Evolutionary conservation across 352 stramenopile species (phyloP).

Genomic region (Phytophthora sp.): DNA sequence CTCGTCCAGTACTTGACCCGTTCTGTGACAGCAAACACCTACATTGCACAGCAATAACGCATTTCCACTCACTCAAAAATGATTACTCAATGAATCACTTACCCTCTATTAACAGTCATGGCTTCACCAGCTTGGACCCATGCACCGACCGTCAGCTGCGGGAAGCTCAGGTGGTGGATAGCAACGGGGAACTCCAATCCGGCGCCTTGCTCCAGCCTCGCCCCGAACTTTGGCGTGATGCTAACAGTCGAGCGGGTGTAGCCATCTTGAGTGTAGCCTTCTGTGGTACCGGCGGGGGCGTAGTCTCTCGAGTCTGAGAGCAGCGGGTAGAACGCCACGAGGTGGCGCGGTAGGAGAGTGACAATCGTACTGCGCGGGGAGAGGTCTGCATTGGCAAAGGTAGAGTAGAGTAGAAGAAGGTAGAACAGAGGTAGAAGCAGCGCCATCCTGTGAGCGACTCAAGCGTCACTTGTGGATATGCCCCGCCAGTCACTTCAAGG

Average conservation of each 20-base stretch:
- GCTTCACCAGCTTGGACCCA: conserved; percentile 45
- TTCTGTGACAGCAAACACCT: conserved; percentile 61
- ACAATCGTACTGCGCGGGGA: conserved; percentile 35
- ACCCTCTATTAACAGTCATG: conserved; percentile 28
- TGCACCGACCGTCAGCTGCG: conserved; percentile 45
- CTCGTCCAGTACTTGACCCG: conserved; percentile 40
- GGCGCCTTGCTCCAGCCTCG: conserved; percentile 37
- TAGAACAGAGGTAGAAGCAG: conserved; percentile 17
- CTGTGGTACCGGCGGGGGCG: conserved; percentile 34
- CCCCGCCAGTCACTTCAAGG: not conserved
- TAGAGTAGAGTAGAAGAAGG: not conserved
- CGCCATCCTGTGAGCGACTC: no score
- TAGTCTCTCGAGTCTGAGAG: conserved; percentile 41
- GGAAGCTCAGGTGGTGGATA: conserved; percentile 28
- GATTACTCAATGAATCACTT: not conserved
- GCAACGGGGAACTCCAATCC: conserved; percentile 45
- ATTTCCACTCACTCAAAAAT: not conserved
- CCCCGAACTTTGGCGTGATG: conserved; percentile 11
- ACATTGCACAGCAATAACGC: conserved; percentile 5
- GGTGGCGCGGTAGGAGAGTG: conserved; percentile 39
- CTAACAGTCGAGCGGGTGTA: conserved; percentile 1
- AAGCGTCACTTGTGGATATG: conserved; percentile 5
- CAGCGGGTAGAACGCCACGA: conserved; percentile 62
- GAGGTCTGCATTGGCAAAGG: not conserved
- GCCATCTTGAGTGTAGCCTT: conserved; percentile 53